These are phyloP conservation scores for Plantago major DNA, from an alignment of 257 asterid genomes.

Conservation along the genomic window DNA sequence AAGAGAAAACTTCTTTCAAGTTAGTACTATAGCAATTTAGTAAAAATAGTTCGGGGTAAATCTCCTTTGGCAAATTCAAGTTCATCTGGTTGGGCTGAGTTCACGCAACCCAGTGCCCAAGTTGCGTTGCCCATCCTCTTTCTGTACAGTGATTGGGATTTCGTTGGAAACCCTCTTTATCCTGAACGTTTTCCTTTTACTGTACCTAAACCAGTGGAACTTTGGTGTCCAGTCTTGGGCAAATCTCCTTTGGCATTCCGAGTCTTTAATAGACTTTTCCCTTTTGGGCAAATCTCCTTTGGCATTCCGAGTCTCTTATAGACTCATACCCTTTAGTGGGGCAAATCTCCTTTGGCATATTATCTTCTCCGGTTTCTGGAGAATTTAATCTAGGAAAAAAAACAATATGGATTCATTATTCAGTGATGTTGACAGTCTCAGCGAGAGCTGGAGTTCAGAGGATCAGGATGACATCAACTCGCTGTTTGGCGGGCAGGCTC, in stretches of 20 bases:
- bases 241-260: conserved; percentile 75
- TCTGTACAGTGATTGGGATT: conserved; percentile 6
- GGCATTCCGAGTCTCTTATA: conserved; percentile 55
- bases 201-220: conserved; percentile 17
- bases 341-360: conserved; percentile 96
- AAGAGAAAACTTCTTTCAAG: conserved; percentile 27
- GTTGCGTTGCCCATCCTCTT: conserved; percentile 18
- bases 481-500: conserved; percentile 71
- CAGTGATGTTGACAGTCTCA: conserved; percentile 63
- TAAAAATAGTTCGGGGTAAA: conserved; percentile 37
- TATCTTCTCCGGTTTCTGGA: conserved; percentile 53
- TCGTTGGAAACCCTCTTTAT: conserved; percentile 7
- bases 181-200: conserved; percentile 16
- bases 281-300: conserved; percentile 68
- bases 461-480: conserved; percentile 78
- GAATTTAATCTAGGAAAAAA: conserved; percentile 28
- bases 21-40: conserved; percentile 3
- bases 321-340: conserved; percentile 34
- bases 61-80: conserved; percentile 61
- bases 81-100: conserved; percentile 29
- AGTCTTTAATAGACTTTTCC: conserved; percentile 37
- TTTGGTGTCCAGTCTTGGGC: conserved; percentile 35
- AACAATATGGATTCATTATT: conserved; percentile 53
- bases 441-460: conserved; percentile 80
- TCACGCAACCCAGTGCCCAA: conserved; percentile 10